phyloP scores from a whole-genome alignment of 306 rosid species.

The Quillaja saponaria region DNA sequence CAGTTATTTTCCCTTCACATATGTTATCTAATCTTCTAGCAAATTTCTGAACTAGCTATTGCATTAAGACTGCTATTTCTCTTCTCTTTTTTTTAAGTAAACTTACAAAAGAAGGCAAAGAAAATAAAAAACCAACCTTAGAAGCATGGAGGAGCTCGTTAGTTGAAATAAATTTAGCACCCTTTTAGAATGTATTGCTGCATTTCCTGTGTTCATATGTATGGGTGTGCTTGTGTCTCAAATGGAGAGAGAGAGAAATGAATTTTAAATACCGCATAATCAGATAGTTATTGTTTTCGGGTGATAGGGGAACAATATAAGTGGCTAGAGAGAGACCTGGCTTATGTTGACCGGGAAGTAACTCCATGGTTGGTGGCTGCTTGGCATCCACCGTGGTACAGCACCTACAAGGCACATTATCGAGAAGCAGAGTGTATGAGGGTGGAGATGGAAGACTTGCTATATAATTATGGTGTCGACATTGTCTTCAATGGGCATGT shows the following conservation, averaged over 20 bases:
- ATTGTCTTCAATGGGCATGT: slow-evolving; percentile 89
- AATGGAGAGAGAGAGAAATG: background rate
- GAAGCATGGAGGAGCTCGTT: no score
- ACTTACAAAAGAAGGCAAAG: no score
- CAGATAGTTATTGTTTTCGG: background rate
- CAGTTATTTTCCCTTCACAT: no score
- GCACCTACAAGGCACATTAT: slow-evolving; percentile 77
- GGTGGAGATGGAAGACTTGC: slow-evolving; percentile 75
- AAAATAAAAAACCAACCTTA: no score
- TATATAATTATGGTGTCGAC: slow-evolving; percentile 69
- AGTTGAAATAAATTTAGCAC: no score
- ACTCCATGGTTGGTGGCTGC: slow-evolving; percentile 95
- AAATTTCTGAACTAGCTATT: no score
- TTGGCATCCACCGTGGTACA: slow-evolving; percentile 96
- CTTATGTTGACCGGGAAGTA: slow-evolving; percentile 61
- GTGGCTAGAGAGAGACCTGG: slow-evolving; percentile 84
- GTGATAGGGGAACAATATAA: slow-evolving; percentile 68
- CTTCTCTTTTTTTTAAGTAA: no score
- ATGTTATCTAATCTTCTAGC: no score
- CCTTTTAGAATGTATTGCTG: background rate
- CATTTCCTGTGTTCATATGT: background rate
- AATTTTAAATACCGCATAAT: no score
- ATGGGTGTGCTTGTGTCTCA: background rate
- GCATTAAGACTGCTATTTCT: no score
- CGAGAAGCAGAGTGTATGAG: slow-evolving; percentile 96